Conservation (phyloP, 2,329 filamentous ascomycete genomes). For the Trichoderma sp. region DNA sequence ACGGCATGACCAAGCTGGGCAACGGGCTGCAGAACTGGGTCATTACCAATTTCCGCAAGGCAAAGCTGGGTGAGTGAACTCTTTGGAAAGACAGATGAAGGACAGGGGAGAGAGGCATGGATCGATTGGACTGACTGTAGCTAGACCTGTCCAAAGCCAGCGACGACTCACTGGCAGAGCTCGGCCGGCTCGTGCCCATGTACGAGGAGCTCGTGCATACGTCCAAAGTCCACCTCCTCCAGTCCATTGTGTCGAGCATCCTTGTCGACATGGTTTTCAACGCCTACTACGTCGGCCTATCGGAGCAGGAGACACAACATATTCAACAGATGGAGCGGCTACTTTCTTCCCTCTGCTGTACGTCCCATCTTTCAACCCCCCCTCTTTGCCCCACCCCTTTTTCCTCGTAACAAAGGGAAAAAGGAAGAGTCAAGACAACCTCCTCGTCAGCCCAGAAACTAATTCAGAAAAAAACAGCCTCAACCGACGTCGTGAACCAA, state of each 20-base stretch:
- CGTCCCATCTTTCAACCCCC: slow-evolving; percentile 10
- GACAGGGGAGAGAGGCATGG: slow-evolving; percentile 1
- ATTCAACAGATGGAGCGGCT: slow-evolving; percentile 54
- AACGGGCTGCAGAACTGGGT: slow-evolving; percentile 76
- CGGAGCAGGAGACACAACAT: slow-evolving; percentile 54
- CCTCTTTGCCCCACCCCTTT: not conserved
- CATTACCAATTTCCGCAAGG: slow-evolving; percentile 67
- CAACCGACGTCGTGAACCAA: slow-evolving; percentile 60
- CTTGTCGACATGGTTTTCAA: slow-evolving; percentile 64
- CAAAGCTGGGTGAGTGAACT: slow-evolving; percentile 53
- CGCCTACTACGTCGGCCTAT: slow-evolving; percentile 65
- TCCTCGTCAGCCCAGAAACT: not conserved
- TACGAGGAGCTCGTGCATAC: slow-evolving; percentile 57
- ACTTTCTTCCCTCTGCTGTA: slow-evolving; percentile 47
- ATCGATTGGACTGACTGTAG: not conserved
- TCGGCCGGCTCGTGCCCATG: slow-evolving; percentile 57
- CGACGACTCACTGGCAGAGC: slow-evolving; percentile 46
- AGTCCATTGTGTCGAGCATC: slow-evolving; percentile 62
- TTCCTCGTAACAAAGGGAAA: not conserved
- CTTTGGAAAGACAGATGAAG: too few species aligned
- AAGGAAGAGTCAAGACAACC: not conserved
- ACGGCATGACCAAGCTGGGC: slow-evolving; percentile 62
- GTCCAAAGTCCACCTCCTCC: slow-evolving; percentile 63
- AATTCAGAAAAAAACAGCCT: slow-evolving; percentile 37
- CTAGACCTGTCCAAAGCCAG: slow-evolving; percentile 50